Evolutionary conservation across 805 yeast species (phyloP).

Genomic region (Pichia manshurica): DNA sequence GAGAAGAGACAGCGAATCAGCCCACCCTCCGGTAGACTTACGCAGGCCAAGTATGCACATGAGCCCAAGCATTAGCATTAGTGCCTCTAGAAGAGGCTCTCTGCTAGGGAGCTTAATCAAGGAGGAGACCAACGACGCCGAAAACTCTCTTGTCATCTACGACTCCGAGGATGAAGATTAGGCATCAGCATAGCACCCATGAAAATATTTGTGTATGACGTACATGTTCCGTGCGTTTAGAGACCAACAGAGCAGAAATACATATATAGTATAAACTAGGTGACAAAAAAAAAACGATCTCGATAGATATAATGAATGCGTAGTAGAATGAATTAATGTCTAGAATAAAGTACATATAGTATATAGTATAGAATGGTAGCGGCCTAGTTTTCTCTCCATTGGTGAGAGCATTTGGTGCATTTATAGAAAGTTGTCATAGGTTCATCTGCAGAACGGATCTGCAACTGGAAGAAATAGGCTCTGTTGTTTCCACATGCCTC

Average conservation of each 20-base stretch:
- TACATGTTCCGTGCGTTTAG: no score
- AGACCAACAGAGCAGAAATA: no score
- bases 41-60: slow-evolving; percentile 8
- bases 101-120: slow-evolving; percentile 11
- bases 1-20: slow-evolving; percentile 13
- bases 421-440: slow-evolving; percentile 98
- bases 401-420: slow-evolving; percentile 87
- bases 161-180: slow-evolving; percentile 20
- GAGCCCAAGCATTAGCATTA: slow-evolving; percentile 7
- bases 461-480: slow-evolving; percentile 95
- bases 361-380: no score
- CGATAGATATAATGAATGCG: no score
- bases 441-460: slow-evolving; percentile 96
- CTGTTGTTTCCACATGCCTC: slow-evolving; percentile 81
- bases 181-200: not conserved
- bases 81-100: slow-evolving; percentile 16
- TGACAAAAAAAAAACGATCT: not conserved
- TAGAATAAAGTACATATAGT: not conserved
- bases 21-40: slow-evolving; percentile 12
- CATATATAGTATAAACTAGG: no score
- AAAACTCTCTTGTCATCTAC: slow-evolving; percentile 14
- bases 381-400: slow-evolving; percentile 93
- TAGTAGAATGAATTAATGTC: no score
- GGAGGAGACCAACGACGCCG: slow-evolving; percentile 11
- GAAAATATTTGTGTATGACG: no score